These are phyloP conservation scores for Microcyclospora tardicrescens DNA, from an alignment of 2,329 filamentous ascomycete genomes.

Conservation along the genomic window DNA sequence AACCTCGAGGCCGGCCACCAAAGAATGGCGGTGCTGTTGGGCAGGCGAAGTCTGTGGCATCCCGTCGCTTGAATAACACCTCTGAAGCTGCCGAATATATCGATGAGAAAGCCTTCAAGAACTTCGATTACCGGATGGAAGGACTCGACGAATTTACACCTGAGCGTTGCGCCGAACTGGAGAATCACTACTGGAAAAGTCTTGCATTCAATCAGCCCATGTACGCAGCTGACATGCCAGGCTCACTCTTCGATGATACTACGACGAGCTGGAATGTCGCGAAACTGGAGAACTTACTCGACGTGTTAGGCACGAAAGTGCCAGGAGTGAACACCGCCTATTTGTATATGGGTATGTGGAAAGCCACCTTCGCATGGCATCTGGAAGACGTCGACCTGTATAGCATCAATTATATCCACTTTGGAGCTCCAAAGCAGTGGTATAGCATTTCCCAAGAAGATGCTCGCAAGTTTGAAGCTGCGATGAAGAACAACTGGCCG, in stretches of 20 bases:
- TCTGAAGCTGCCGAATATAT: slow-evolving; percentile 65
- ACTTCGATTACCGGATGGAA: slow-evolving; percentile 82
- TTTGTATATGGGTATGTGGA: slow-evolving; percentile 98
- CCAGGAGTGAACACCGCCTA: slow-evolving; percentile 98
- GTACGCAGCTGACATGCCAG: slow-evolving; percentile 93
- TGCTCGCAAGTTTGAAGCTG: slow-evolving; percentile 78
- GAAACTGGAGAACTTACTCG: slow-evolving; percentile 82
- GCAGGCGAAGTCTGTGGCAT: slow-evolving; percentile 62
- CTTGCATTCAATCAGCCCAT: slow-evolving; percentile 88
- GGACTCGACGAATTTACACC: slow-evolving; percentile 73
- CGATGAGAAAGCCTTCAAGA: slow-evolving; percentile 80
- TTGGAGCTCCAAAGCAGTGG: slow-evolving; percentile 97
- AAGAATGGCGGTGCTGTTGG: slow-evolving; percentile 37
- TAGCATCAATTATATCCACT: slow-evolving; percentile 99
- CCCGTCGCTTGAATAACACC: slow-evolving; percentile 73
- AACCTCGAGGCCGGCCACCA: slow-evolving; percentile 33
- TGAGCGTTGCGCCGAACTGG: slow-evolving; percentile 86
- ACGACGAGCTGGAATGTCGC: slow-evolving; percentile 87
- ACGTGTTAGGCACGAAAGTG: slow-evolving; percentile 88
- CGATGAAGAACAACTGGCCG: slow-evolving; percentile 91
- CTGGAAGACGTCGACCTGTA: slow-evolving; percentile 96
- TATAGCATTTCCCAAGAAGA: slow-evolving; percentile 98
- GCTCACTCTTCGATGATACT: slow-evolving; percentile 80
- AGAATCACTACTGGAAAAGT: slow-evolving; percentile 94
- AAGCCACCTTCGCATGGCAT: slow-evolving; percentile 98